A percentile compares a stretch with the other conserved stretches of the same genome.
Evolutionary conservation across 1,284 basidiomycete species (phyloP).

Genomic region (Pascua guehoae): DNA sequence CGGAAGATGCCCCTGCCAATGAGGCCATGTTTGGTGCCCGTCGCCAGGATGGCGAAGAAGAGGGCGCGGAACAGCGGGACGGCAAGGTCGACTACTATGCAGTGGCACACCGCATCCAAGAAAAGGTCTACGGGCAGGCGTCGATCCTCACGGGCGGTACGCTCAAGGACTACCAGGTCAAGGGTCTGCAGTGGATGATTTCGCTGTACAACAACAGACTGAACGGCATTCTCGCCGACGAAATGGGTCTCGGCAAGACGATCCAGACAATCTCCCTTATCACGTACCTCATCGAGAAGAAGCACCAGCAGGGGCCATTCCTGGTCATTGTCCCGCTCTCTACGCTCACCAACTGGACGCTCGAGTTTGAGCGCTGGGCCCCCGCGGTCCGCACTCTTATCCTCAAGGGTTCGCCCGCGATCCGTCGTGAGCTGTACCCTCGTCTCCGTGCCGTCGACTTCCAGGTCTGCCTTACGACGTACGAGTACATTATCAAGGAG

Average conservation of each 20-base stretch:
- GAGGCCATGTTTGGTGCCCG: slow-evolving; percentile 89
- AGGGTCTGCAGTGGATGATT: slow-evolving; percentile 95
- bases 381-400: slow-evolving; percentile 78
- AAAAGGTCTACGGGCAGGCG: slow-evolving; percentile 82
- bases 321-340: slow-evolving; percentile 97
- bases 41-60: slow-evolving; percentile 61
- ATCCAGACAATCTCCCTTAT: slow-evolving; percentile 96
- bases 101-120: slow-evolving; percentile 88
- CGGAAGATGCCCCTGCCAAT: slow-evolving; percentile 69
- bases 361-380: slow-evolving; percentile 97
- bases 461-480: slow-evolving; percentile 95
- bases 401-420: slow-evolving; percentile 87
- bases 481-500: slow-evolving; percentile 99
- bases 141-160: slow-evolving; percentile 71
- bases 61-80: slow-evolving; percentile 55
- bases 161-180: slow-evolving; percentile 91
- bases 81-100: slow-evolving; percentile 94
- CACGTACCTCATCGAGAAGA: slow-evolving; percentile 90
- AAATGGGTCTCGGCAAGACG: slow-evolving; percentile 97
- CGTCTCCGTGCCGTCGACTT: slow-evolving; percentile 59
- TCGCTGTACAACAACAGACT: slow-evolving; percentile 89
- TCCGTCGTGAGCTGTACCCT: slow-evolving; percentile 43
- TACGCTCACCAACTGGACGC: slow-evolving; percentile 97
- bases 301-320: slow-evolving; percentile 89
- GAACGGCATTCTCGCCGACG: slow-evolving; percentile 76